Base-by-base conservation (phyloP, 768 basidiomycete genomes). In the Leccinellum luteum region DNA sequence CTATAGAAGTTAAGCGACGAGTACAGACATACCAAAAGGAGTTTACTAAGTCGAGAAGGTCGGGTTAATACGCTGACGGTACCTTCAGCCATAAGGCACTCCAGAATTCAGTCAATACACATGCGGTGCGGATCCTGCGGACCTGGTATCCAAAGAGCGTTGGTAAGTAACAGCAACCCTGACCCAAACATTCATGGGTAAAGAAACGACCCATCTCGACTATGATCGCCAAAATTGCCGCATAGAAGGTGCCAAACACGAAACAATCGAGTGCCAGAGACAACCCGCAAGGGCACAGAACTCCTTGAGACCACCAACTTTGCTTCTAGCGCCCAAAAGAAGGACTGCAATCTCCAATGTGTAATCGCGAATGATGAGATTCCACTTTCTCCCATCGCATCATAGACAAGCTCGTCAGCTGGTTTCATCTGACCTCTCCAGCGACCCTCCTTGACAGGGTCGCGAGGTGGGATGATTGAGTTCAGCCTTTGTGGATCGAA, bases 211-310 rank as follows among this genome's bases (percentile, higher is more conserved):
- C 54, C 52, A 93, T 92, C 80, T 99, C 96, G 60, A 98, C 88
- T 90, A 98, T 97, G 70, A 99, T 81, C n/a, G 85, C 87, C 54
- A 99, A 76, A 54, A 98, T 85, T 2, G 91, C 87, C 1, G 91
- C 82, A 68, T 96, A 89, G 74, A 97, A 96, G 1, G 93, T 93
- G 74, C 89, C 89, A 59, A 97, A 82, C 72, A 93, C 79, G 28
- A 94, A 67, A 70, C 94, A 97, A 71, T 99, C 97, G 47, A 95
- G 80, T 7, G 80, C 81, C 48, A 99, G 79, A 51, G 92, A 79
- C 17, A 98, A 71, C 1, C 94, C 0, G 95, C 97, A 17, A 98
- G 84, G 12, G 94, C 91, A 69, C 96, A 98, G 61, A 98, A 96
- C 73, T 99, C 95, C 60, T 83, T 85, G 50, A 99, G 77, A 12